phyloP scores from a whole-genome alignment of 176 grass and related monocot genomes.

The Urochloa ruziziensis region DNA sequence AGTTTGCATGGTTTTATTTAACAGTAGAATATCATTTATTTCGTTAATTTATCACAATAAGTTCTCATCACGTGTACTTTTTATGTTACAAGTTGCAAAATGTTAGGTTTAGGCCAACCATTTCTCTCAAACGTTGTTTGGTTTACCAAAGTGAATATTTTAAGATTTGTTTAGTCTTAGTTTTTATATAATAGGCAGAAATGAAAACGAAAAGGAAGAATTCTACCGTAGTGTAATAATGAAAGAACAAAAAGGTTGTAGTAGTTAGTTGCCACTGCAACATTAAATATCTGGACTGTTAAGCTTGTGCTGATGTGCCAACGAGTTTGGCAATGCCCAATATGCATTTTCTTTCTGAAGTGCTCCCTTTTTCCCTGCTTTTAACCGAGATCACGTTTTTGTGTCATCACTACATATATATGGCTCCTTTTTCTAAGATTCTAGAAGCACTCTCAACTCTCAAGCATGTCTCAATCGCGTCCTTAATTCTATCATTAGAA shows the following conservation, averaged over 20 bases:
- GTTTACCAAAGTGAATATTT: neutral
- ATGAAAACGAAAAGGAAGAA: neutral
- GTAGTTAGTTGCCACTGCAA: neutral
- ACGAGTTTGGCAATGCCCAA: neutral
- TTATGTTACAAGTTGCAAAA: neutral
- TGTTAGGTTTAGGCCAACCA: neutral
- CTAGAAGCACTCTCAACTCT: constrained; percentile 2
- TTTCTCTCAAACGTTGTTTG: neutral
- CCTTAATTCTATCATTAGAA: neutral
- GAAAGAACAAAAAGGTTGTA: too few relatives aligned
- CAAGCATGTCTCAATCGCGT: neutral
- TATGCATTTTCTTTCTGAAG: neutral
- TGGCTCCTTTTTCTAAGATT: neutral
- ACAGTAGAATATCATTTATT: neutral
- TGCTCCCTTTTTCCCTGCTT: neutral
- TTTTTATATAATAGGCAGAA: neutral
- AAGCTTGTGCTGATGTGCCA: neutral
- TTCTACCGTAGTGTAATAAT: neutral
- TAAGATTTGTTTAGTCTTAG: neutral
- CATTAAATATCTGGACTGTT: neutral
- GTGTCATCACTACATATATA: neutral
- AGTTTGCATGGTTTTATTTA: neutral
- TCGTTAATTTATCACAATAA: too few relatives aligned
- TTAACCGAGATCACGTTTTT: neutral
- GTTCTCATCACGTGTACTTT: too few relatives aligned